phyloP scores from a whole-genome alignment of 306 rosid species.

The Cucurbita ficifolia region DNA sequence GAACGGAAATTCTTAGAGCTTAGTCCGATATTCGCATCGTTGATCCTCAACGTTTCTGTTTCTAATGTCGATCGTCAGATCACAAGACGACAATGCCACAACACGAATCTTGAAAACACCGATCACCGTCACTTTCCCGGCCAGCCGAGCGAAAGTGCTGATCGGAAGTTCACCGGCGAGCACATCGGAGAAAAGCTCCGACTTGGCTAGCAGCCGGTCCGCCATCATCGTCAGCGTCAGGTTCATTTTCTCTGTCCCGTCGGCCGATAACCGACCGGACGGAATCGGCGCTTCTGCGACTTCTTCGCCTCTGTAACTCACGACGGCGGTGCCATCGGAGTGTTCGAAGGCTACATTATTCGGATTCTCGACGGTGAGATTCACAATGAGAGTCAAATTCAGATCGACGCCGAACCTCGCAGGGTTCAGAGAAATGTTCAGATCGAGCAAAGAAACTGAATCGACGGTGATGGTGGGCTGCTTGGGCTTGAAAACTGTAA shows the following conservation, averaged over 20 bases:
- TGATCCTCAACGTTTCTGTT: constrained; percentile 3
- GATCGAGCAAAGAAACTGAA: constrained; percentile 14
- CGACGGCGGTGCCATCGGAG: constrained; percentile 13
- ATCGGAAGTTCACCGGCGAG: constrained; percentile 23
- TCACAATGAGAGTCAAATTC: constrained; percentile 26
- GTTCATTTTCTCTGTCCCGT: constrained; percentile 18
- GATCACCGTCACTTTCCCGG: constrained; percentile 21
- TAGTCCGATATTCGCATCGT: constrained; percentile 19
- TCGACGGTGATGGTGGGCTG: constrained; percentile 10
- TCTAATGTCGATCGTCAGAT: constrained; percentile 14
- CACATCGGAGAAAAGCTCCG: constrained; percentile 21
- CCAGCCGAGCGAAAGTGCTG: constrained; percentile 10
- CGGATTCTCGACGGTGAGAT: constrained; percentile 30
- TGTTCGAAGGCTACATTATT: constrained; percentile 31
- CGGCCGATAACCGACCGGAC: constrained; percentile 12
- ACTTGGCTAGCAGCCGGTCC: constrained; percentile 21
- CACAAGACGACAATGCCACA: constrained; percentile 30
- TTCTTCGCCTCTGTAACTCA: constrained; percentile 39
- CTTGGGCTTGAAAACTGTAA: constrained; percentile 37
- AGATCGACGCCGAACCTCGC: constrained; percentile 2
- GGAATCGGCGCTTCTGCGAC: constrained; percentile 43
- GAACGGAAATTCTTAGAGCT: constrained; percentile 8
- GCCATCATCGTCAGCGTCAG: constrained; percentile 36
- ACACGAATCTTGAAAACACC: constrained; percentile 24
- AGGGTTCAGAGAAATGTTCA: constrained; percentile 11